Conservation (phyloP, 1,139 yeast genomes). For the Debaryomycetaceae sp. region DNA sequence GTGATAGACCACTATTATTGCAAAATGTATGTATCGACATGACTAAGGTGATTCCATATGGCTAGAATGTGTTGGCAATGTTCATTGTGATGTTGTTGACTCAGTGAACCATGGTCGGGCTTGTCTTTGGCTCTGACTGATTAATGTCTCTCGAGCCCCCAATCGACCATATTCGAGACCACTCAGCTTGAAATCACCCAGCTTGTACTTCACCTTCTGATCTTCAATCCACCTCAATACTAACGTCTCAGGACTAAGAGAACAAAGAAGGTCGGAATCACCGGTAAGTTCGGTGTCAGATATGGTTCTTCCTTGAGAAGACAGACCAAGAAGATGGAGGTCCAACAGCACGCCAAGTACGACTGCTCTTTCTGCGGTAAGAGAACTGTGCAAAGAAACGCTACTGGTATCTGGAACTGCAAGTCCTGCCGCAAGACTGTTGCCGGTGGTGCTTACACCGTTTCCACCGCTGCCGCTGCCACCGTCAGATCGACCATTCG, state of each 20-base stretch:
- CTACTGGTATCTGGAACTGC: conserved; percentile 99
- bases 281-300: conserved; percentile 99
- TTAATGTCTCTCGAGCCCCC: too few species aligned
- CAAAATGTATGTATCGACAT: too few species aligned
- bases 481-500: conserved; percentile 99
- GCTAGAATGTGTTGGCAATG: too few species aligned
- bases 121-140: too few species aligned
- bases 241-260: conserved; percentile 82
- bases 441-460: conserved; percentile 99
- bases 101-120: too few species aligned
- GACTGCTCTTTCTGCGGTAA: conserved; percentile 99
- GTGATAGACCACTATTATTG: too few species aligned
- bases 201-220: neutral
- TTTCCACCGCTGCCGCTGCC: conserved; percentile 99
- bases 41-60: too few species aligned
- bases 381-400: conserved; percentile 96
- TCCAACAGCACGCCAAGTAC: conserved; percentile 98
- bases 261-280: conserved; percentile 99
- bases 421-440: conserved; percentile 91
- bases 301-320: conserved; percentile 99
- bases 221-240: conserved; percentile 25
- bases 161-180: too few species aligned
- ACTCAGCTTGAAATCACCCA: too few species aligned
- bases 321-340: conserved; percentile 99
- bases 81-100: too few species aligned